Percentiles rank a stretch among this genome's conserved stretches.
phyloP scores from a whole-genome alignment of 306 rosid genomes.

The Medicago arabica region DNA sequence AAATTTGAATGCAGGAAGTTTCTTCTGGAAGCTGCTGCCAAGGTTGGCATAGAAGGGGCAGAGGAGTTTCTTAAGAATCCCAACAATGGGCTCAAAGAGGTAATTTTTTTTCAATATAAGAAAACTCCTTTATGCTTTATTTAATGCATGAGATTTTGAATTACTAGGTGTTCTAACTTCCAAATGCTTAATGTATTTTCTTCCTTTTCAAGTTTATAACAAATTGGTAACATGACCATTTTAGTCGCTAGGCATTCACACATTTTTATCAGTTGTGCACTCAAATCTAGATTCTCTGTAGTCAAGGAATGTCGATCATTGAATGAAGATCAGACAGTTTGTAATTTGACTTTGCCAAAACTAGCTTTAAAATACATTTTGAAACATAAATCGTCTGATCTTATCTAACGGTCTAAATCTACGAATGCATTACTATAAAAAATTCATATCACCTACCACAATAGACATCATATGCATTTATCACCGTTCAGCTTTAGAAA shows the following conservation, averaged over 20 bases:
- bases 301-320: neutral
- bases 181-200: slow-evolving; percentile 14
- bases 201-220: slow-evolving; percentile 4
- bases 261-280: neutral
- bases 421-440: neutral
- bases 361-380: neutral
- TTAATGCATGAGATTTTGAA: neutral
- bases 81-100: slow-evolving; percentile 84
- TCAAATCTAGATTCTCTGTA: neutral
- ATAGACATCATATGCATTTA: neutral
- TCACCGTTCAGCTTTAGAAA: neutral
- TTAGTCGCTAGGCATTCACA: slow-evolving; percentile 5
- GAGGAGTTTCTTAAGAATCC: slow-evolving; percentile 81
- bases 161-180: slow-evolving; percentile 15
- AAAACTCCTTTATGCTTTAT: slow-evolving; percentile 32
- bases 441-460: slow-evolving; percentile 1
- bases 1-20: slow-evolving; percentile 70
- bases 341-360: neutral
- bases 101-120: slow-evolving; percentile 33
- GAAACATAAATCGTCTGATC: neutral
- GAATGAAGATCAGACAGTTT: neutral
- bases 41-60: slow-evolving; percentile 81
- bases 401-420: no score
- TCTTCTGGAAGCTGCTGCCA: slow-evolving; percentile 79
- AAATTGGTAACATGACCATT: slow-evolving; percentile 2